phyloP scores from a whole-genome alignment of 208 protist genomes.

The Leishmania major region DNA sequence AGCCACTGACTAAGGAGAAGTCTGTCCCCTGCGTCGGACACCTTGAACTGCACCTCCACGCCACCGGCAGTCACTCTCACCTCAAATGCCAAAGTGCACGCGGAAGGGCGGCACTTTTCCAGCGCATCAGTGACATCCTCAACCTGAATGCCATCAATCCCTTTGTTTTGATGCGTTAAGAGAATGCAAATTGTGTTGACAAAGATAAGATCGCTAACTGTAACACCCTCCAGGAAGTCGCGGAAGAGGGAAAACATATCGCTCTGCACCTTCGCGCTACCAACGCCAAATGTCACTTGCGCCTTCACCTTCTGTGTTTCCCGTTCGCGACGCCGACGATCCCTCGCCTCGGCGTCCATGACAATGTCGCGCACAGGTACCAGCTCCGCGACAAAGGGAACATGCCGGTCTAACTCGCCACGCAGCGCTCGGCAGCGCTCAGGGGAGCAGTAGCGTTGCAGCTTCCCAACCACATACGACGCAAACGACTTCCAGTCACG shows the following conservation, averaged over 20 bases:
- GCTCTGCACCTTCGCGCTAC: constrained; percentile 78
- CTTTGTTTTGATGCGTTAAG: constrained; percentile 65
- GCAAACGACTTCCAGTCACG: constrained; percentile 90
- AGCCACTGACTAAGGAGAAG: constrained; percentile 73
- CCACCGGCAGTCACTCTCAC: constrained; percentile 43
- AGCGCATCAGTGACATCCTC: constrained; percentile 49
- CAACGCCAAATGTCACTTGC: constrained; percentile 64
- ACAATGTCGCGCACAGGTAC: constrained; percentile 79
- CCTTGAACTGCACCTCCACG: constrained; percentile 56
- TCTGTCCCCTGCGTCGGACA: constrained; percentile 44
- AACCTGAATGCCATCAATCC: constrained; percentile 67
- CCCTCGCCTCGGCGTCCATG: constrained; percentile 50
- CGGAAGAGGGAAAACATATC: constrained; percentile 91
- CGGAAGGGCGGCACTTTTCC: constrained; percentile 70
- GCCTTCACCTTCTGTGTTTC: constrained; percentile 76
- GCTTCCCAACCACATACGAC: constrained; percentile 70
- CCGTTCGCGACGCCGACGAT: constrained; percentile 68
- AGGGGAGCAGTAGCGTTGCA: constrained; percentile 48
- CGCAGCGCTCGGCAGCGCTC: constrained; percentile 34
- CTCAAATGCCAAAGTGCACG: constrained; percentile 46
- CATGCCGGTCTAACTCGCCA: constrained; percentile 75
- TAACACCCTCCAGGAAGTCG: constrained; percentile 52
- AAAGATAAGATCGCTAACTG: constrained; percentile 72
- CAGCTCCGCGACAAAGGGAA: constrained; percentile 80
- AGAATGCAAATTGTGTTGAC: constrained; percentile 76